Evolutionary conservation across 768 basidiomycete genomes (phyloP).

Genomic region (Phaeotremella skinneri): DNA sequence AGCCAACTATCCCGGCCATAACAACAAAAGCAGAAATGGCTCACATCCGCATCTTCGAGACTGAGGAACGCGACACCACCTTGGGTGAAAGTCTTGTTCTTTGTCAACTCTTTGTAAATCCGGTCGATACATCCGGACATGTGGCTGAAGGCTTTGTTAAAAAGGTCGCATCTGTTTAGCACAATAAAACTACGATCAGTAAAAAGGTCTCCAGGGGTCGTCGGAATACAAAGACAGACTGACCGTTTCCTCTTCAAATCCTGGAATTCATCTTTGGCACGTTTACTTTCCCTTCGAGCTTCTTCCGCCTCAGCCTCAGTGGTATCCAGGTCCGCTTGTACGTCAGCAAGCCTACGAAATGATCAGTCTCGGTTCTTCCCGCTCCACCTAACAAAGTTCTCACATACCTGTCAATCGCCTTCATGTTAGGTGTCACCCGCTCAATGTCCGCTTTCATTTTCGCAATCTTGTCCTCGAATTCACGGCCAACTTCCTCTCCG

Average conservation of each 20-base stretch:
- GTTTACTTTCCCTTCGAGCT: constrained; percentile 82
- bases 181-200: not conserved
- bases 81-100: constrained; percentile 87
- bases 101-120: constrained; percentile 97
- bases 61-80: constrained; percentile 96
- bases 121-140: constrained; percentile 91
- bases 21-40: constrained; percentile 25
- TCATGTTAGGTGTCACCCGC: constrained; percentile 92
- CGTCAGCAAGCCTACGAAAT: constrained; percentile 44
- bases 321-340: constrained; percentile 71
- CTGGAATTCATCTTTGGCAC: constrained; percentile 86
- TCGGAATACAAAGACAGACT: constrained; percentile 23
- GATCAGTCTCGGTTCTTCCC: not conserved
- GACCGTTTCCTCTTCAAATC: constrained; percentile 79
- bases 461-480: constrained; percentile 60
- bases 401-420: constrained; percentile 81
- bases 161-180: constrained; percentile 66
- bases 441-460: constrained; percentile 72
- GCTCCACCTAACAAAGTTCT: not conserved
- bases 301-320: constrained; percentile 91
- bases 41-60: constrained; percentile 90
- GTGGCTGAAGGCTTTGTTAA: constrained; percentile 94
- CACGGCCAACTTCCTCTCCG: constrained; percentile 29
- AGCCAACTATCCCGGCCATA: not conserved
- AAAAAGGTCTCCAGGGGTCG: not conserved